phyloP scores from a whole-genome alignment of 1,284 basidiomycete genomes.

The Fomitopsis pinicola region DNA sequence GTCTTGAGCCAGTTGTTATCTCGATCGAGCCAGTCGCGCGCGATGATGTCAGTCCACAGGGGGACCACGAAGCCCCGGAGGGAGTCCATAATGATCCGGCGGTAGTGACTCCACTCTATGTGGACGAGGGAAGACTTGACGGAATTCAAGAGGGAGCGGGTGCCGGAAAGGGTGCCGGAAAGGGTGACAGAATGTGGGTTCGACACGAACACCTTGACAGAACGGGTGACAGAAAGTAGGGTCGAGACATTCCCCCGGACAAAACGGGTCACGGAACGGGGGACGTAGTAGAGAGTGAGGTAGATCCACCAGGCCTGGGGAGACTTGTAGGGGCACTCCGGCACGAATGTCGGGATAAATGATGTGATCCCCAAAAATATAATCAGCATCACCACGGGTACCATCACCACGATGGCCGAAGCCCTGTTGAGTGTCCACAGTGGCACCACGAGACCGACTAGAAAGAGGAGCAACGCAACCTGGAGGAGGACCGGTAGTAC shows the following conservation, averaged over 20 bases:
- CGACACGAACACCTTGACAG: no score
- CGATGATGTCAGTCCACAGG: no score
- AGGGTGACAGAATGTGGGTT: background rate
- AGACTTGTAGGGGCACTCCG: background rate
- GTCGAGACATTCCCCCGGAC: background rate
- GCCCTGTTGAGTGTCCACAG: background rate
- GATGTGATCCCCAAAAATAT: background rate
- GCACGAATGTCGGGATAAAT: background rate
- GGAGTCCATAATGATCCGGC: no score
- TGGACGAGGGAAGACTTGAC: no score
- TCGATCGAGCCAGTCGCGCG: background rate
- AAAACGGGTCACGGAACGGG: background rate
- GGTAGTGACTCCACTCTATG: no score
- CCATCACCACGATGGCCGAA: background rate
- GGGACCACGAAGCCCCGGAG: no score
- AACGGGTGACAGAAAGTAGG: background rate
- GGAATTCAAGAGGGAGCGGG: no score
- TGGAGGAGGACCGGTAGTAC: constrained; percentile 13
- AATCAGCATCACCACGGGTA: background rate
- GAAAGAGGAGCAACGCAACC: constrained; percentile 12
- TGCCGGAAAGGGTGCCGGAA: no score
- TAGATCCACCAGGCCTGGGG: background rate
- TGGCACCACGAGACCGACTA: constrained; percentile 11
- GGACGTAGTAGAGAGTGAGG: background rate
- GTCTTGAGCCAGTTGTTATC: background rate